Evolutionary conservation across 2,329 filamentous ascomycete species (phyloP).

Genomic region (Paraphoma chrysanthemicola): DNA sequence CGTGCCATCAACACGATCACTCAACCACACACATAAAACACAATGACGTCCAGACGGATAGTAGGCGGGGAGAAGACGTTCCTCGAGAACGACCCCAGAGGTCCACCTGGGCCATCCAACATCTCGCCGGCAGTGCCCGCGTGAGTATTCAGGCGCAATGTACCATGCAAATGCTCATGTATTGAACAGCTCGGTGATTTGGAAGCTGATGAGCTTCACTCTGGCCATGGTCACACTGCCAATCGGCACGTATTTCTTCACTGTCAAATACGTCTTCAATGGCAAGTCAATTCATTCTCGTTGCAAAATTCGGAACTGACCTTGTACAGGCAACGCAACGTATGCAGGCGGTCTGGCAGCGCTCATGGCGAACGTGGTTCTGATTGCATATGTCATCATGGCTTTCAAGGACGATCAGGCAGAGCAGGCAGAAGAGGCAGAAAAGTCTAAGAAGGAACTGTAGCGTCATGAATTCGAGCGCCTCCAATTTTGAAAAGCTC

Average conservation of each 20-base stretch:
- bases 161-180: neutral
- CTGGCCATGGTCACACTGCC: slow-evolving; percentile 88
- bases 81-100: slow-evolving; percentile 52
- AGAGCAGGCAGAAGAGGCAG: slow-evolving; percentile 56
- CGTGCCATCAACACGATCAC: neutral
- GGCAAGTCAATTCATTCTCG: slow-evolving; percentile 59
- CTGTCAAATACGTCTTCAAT: slow-evolving; percentile 76
- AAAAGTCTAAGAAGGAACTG: slow-evolving; percentile 47
- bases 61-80: slow-evolving; percentile 70
- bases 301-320: slow-evolving; percentile 1
- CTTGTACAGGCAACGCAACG: slow-evolving; percentile 77
- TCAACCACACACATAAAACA: slow-evolving; percentile 5
- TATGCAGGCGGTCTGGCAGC: slow-evolving; percentile 86
- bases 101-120: slow-evolving; percentile 64
- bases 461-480: slow-evolving; percentile 12
- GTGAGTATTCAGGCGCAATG: slow-evolving; percentile 58
- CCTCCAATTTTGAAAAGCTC: no score
- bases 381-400: slow-evolving; percentile 89
- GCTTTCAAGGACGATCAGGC: slow-evolving; percentile 85
- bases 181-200: slow-evolving; percentile 73
- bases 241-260: slow-evolving; percentile 87
- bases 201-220: slow-evolving; percentile 89
- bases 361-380: slow-evolving; percentile 86
- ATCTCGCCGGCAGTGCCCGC: slow-evolving; percentile 83
- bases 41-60: slow-evolving; percentile 75